Conservation (phyloP, 2,329 filamentous ascomycete species). For the Sporothrix sp. region DNA sequence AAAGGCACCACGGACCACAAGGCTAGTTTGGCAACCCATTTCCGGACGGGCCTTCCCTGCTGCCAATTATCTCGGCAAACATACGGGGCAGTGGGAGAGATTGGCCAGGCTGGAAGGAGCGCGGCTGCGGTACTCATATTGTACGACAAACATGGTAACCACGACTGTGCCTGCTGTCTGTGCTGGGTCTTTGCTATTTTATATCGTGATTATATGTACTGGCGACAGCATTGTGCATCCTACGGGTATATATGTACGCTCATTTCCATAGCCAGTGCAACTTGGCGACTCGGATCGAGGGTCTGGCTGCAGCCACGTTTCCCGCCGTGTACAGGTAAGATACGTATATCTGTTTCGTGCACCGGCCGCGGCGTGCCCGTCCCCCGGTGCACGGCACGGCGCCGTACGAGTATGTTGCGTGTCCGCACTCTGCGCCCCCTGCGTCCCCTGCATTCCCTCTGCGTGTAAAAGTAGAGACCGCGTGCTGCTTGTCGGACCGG, state of each 20-base stretch:
- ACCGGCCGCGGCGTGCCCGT: background rate
- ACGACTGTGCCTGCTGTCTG: too few relatives aligned
- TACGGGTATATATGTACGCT: too few relatives aligned
- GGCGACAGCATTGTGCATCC: too few relatives aligned
- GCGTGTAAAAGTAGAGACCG: too few relatives aligned
- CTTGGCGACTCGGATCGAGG: background rate
- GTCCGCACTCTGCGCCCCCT: too few relatives aligned
- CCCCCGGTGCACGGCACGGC: background rate
- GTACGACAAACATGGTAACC: background rate
- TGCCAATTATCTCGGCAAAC: background rate
- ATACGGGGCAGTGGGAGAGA: background rate
- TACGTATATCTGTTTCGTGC: background rate
- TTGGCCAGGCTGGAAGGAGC: background rate
- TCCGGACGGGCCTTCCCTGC: conserved; percentile 4
- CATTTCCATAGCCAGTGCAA: too few relatives aligned
- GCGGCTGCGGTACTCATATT: background rate
- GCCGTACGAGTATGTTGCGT: background rate
- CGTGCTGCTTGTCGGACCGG: too few relatives aligned
- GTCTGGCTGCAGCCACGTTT: conserved; percentile 6
- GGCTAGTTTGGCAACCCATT: background rate
- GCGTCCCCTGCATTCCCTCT: too few relatives aligned
- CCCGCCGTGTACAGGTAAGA: background rate
- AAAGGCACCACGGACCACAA: background rate
- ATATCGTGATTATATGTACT: too few relatives aligned
- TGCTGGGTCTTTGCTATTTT: too few relatives aligned